A percentile compares a stretch with the other conserved stretches of the same genome.
Evolutionary conservation across 2,329 filamentous ascomycete genomes (phyloP).

Genomic region (Chrysosporium queenslandicum): DNA sequence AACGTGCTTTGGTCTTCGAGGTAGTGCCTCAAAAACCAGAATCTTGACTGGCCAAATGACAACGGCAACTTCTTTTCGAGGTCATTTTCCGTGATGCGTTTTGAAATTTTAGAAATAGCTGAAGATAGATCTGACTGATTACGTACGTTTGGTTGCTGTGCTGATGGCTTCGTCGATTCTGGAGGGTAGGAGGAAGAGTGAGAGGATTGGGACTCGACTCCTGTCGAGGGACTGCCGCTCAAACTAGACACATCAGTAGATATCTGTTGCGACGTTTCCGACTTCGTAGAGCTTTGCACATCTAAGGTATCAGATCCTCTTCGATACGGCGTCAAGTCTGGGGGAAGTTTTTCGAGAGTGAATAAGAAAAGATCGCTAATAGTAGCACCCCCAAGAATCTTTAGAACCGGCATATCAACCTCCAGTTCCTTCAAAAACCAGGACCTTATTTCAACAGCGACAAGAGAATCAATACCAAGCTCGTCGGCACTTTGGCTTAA

Average conservation of each 20-base stretch:
- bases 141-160: background rate
- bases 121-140: background rate
- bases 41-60: constrained; percentile 31
- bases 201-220: background rate
- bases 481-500: constrained; percentile 6
- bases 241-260: background rate
- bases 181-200: background rate
- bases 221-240: background rate
- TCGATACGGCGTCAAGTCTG: background rate
- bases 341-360: background rate
- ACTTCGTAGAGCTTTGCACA: background rate
- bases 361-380: background rate
- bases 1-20: constrained; percentile 31
- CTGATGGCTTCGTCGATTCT: background rate
- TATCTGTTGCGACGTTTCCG: background rate
- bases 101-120: background rate
- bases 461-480: constrained; percentile 16
- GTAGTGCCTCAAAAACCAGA: constrained; percentile 26
- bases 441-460: constrained; percentile 16
- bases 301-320: background rate
- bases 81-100: background rate
- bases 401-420: constrained; percentile 16
- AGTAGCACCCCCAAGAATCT: constrained; percentile 12
- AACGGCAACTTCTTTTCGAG: constrained; percentile 18
- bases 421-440: constrained; percentile 17